Base-by-base conservation (phyloP, 345 rosid genomes). In the Carallia pectinifolia region DNA sequence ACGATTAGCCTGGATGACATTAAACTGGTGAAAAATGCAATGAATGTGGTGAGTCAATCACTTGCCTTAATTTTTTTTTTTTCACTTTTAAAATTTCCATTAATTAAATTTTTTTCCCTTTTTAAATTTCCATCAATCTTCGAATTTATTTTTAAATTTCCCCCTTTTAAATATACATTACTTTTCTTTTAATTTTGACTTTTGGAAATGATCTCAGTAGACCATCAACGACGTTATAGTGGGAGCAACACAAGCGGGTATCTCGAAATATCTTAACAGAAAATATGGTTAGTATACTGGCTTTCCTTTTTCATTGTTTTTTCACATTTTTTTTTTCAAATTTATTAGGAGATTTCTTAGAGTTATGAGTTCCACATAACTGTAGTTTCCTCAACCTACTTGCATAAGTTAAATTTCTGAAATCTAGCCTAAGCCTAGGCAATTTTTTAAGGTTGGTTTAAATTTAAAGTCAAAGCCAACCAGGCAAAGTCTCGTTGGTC, bases 1-100 rank as follows among this genome's bases (percentile, higher is more conserved):
- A 85, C 77, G 1, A 78, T 88, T 64, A 77, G 79, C 69, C 61
- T 86, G 76, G 92, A 89, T 54, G 96, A 93, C 68, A 85, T 93
- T 67, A 93, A 87, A 71, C 70, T 84, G 16, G 78, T 85, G 56
- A 83, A 81, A 71, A 74, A 72, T 58, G 75, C 76, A 3, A 52
- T 77, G 80, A 71, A 67, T 5, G n/a, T 62, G 68, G 87, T 85
- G 67, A 13, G 73, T 54, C 53, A 13, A 13, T 15, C 9, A 0
- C 5, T 4, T 5, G 1, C 15, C 4, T 4, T 23, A 17, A 53
- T 17, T 29, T 55, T 23, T 13, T 60, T 60, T 0, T 29, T 53
- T 50, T 19, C 17, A 30, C 34, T 2, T 19, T n/a, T 52, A 34
- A 9, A 12, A 4, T 56, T 37, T 36, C 7, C 27, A 23, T 55